These are phyloP conservation scores for Phytophthora capsici DNA, from an alignment of 352 stramenopile genomes.

Conservation along the genomic window DNA sequence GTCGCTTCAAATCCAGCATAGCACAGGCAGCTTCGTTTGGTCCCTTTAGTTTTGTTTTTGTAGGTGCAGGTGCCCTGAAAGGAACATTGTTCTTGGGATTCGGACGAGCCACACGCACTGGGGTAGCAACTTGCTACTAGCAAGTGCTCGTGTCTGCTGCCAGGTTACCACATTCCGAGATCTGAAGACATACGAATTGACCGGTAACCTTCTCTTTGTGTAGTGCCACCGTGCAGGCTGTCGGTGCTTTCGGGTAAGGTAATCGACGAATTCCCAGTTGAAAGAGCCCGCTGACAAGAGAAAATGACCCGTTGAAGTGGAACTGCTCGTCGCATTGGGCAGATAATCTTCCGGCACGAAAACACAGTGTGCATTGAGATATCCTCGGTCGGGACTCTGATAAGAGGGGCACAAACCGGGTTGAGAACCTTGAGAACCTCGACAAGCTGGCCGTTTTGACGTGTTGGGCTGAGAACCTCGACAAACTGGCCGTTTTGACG, in stretches of 20 bases:
- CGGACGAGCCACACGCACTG: slow-evolving; percentile 36
- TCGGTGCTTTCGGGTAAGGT: slow-evolving; percentile 10
- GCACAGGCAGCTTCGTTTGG: slow-evolving; percentile 51
- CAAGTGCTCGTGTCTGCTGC: slow-evolving; percentile 42
- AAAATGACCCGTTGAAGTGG: slow-evolving; percentile 7
- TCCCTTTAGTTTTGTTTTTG: slow-evolving; percentile 54
- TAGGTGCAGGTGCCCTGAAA: slow-evolving; percentile 77
- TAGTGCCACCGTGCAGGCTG: slow-evolving; percentile 60
- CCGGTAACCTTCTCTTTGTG: slow-evolving; percentile 52
- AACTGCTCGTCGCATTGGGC: slow-evolving; percentile 12
- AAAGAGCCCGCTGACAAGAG: slow-evolving; percentile 3
- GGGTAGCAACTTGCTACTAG: no score
- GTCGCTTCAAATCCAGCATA: slow-evolving; percentile 49
- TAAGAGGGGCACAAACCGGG: slow-evolving; percentile 77
- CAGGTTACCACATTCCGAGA: slow-evolving; percentile 54
- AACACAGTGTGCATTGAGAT: slow-evolving; percentile 80
- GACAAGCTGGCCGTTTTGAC: slow-evolving; percentile 61
- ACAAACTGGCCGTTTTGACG: slow-evolving; percentile 62
- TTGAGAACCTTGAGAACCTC: slow-evolving; percentile 60
- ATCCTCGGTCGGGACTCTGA: slow-evolving; percentile 63
- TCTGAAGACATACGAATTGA: slow-evolving; percentile 50
- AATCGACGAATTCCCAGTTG: not conserved
- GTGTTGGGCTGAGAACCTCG: slow-evolving; percentile 79
- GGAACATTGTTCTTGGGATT: slow-evolving; percentile 46
- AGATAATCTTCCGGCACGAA: slow-evolving; percentile 63